These are phyloP conservation scores for Parmales sp. DNA, from an alignment of 108 stramenopile genomes.

Conservation along the genomic window DNA sequence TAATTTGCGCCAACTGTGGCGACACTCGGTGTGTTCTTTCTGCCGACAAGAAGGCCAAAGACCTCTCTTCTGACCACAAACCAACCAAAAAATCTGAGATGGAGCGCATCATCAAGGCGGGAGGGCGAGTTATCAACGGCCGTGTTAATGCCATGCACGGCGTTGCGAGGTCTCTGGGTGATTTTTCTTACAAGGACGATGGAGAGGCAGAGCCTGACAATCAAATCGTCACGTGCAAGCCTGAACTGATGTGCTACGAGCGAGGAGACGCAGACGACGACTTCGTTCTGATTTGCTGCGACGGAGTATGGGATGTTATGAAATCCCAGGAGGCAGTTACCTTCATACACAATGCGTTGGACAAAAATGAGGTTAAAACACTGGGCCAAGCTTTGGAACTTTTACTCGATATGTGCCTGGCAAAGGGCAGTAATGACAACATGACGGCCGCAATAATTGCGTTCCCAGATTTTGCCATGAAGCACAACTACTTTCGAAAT, in stretches of 20 bases:
- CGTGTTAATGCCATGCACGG: background rate
- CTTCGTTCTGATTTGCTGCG: slow-evolving; percentile 6
- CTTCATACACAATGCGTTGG: background rate
- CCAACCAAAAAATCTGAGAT: background rate
- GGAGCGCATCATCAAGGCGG: background rate
- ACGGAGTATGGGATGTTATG: slow-evolving; percentile 4
- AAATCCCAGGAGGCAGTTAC: background rate
- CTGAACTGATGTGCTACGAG: background rate
- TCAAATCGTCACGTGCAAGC: background rate
- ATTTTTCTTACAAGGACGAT: slow-evolving; percentile 1
- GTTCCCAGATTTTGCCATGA: background rate
- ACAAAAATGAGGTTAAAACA: background rate
- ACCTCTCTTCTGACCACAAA: background rate
- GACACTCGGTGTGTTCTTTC: slow-evolving; percentile 5
- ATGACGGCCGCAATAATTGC: slow-evolving; percentile 8
- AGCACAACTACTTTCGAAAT: background rate
- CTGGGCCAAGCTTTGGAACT: background rate
- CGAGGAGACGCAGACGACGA: background rate
- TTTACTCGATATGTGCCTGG: background rate
- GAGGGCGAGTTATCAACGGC: background rate
- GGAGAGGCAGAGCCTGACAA: background rate
- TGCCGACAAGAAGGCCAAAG: background rate
- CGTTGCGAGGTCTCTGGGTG: slow-evolving; percentile 1
- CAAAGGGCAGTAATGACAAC: background rate
- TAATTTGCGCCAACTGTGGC: background rate